These are phyloP conservation scores for Penicillium sp. DNA, from an alignment of 2,329 filamentous ascomycete species.

Conservation along the genomic window DNA sequence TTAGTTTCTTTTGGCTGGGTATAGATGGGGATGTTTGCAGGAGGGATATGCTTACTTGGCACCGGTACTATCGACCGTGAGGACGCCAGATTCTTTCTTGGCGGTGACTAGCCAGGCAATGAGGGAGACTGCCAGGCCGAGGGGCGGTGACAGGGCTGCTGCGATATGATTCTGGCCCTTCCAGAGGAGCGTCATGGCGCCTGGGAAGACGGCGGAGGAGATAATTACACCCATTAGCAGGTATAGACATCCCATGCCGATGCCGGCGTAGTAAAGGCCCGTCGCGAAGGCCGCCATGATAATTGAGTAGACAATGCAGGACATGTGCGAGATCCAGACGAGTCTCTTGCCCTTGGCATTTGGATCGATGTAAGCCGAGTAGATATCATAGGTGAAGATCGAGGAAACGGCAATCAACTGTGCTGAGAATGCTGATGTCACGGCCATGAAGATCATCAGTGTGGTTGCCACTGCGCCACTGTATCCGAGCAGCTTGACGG, in stretches of 20 bases:
- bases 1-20: constrained; percentile 2
- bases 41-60: constrained; percentile 53
- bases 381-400: constrained; percentile 85
- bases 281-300: constrained; percentile 76
- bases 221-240: constrained; percentile 91
- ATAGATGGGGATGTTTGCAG: background rate
- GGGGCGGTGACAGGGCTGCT: constrained; percentile 63
- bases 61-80: constrained; percentile 72
- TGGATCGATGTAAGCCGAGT: constrained; percentile 82
- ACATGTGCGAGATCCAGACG: constrained; percentile 73
- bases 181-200: constrained; percentile 77
- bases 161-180: constrained; percentile 72
- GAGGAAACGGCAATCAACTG: constrained; percentile 84
- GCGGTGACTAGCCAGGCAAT: constrained; percentile 76
- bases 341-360: constrained; percentile 68
- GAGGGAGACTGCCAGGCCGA: constrained; percentile 65
- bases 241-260: constrained; percentile 86
- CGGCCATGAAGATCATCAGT: constrained; percentile 83
- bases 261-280: constrained; percentile 67
- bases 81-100: constrained; percentile 62
- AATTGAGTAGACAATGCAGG: constrained; percentile 69
- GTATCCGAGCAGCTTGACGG: constrained; percentile 75
- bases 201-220: constrained; percentile 76
- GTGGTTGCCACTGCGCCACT: constrained; percentile 76
- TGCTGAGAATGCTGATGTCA: constrained; percentile 76